Evolutionary conservation across 495 filamentous ascomycete genomes (phyloP).

Genomic region (Thermothielavioides terrestris): DNA sequence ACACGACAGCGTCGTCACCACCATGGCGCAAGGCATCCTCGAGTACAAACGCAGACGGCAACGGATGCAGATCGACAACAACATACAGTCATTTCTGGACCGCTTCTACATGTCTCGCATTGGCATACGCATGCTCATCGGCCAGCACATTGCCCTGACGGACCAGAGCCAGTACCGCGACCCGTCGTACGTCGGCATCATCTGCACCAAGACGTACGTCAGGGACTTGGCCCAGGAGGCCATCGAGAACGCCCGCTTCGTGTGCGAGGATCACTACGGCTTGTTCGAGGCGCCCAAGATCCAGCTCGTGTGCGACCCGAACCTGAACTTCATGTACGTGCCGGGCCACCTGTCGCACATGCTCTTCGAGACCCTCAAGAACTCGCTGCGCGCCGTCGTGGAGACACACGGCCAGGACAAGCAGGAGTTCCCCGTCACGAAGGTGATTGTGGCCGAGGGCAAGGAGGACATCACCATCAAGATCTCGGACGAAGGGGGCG

Average conservation of each 20-base stretch:
- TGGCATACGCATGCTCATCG: conserved; percentile 97
- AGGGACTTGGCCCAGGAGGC: conserved; percentile 92
- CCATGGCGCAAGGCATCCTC: conserved; percentile 86
- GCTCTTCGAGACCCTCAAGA: conserved; percentile 98
- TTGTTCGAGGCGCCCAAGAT: conserved; percentile 95
- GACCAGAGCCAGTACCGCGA: conserved; percentile 82
- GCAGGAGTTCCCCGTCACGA: conserved; percentile 91
- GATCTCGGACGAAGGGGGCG: conserved; percentile 90
- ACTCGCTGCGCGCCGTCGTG: conserved; percentile 91
- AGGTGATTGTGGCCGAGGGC: conserved; percentile 93
- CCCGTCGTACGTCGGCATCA: conserved; percentile 92
- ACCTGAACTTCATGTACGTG: conserved; percentile 98
- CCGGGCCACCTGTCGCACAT: conserved; percentile 96
- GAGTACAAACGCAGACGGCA: conserved; percentile 96
- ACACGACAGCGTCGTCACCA: conserved; percentile 95
- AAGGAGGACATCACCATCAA: conserved; percentile 99
- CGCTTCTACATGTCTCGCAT: conserved; percentile 99
- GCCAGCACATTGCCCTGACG: conserved; percentile 93
- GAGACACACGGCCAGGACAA: conserved; percentile 92
- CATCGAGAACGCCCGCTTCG: conserved; percentile 95
- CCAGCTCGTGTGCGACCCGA: conserved; percentile 87
- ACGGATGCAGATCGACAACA: conserved; percentile 95
- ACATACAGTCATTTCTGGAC: conserved; percentile 93
- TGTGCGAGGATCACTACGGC: conserved; percentile 98
- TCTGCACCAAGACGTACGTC: conserved; percentile 97